These are phyloP conservation scores for Suillus americanus DNA, from an alignment of 768 basidiomycete species.

Conservation along the genomic window DNA sequence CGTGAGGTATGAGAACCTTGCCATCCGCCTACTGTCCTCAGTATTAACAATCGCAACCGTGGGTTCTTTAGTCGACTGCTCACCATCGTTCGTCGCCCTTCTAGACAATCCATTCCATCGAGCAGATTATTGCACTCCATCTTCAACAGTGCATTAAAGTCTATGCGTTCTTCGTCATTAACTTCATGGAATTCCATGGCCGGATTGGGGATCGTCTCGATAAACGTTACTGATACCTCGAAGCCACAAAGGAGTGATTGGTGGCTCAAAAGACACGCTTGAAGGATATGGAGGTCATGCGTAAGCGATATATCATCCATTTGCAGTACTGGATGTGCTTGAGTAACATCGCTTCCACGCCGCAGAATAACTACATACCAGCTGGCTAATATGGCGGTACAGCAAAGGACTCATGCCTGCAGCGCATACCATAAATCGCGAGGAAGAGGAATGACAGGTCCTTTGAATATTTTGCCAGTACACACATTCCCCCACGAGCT, in stretches of 20 bases:
- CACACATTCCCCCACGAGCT: conserved; percentile 12
- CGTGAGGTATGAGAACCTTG: conserved; percentile 42
- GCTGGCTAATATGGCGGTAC: conserved; percentile 42
- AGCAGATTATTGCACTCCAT: conserved; percentile 24
- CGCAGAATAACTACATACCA: conserved; percentile 34
- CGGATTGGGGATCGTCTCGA: conserved; percentile 44
- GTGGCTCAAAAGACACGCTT: conserved; percentile 49
- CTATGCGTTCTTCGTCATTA: background rate
- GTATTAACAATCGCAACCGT: conserved; percentile 51
- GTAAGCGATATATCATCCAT: conserved; percentile 28
- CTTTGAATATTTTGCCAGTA: conserved; percentile 20
- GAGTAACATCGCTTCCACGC: background rate
- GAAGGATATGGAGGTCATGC: conserved; percentile 47
- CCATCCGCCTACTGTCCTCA: conserved; percentile 47
- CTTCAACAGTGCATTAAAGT: conserved; percentile 24
- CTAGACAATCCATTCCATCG: conserved; percentile 40
- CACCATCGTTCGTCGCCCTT: conserved; percentile 9
- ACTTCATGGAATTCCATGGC: conserved; percentile 14
- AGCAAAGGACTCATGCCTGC: conserved; percentile 48
- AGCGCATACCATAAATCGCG: conserved; percentile 49
- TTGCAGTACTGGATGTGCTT: background rate
- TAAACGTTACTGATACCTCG: conserved; percentile 43
- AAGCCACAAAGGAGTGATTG: conserved; percentile 48
- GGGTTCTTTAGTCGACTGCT: conserved; percentile 11
- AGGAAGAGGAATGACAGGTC: conserved; percentile 52